Evolutionary conservation across 768 basidiomycete species (phyloP), one percentile per base, ranked within the genome.

Genomic region (Phylloporus arenicola): DNA sequence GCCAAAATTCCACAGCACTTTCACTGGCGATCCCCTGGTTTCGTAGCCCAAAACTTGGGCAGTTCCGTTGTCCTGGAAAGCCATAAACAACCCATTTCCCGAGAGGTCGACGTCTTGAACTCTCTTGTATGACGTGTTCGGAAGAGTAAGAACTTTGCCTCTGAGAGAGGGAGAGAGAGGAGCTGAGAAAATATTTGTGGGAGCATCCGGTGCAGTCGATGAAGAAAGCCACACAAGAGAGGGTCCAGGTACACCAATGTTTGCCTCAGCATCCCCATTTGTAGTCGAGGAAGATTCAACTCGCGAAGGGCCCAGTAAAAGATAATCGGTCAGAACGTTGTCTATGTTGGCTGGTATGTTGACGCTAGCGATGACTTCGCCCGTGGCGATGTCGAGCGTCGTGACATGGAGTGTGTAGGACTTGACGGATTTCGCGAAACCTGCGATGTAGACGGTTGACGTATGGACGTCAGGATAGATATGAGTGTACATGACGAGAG

Each of bases 401-500:
- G 82, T 78, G 54, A 88, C 72, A 49, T 87, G 82, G 1, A 95
- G 68, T 13, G 83, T 84, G 58, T 83, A 82, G 0, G 83, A 38
- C 68, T 52, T 59, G 69, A 75, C 43, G 10, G 64, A 74, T 53
- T 67, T 73, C 8, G 64, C 62, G 52, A 81, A 64, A 1, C 79
- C 80, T 19, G 80, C 57, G 16, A 76, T 64, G 57, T 82, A 92
- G 31, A 92, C 58, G 0, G 82, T 74, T 6, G 73, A 68, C 0
- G 82, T 71, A 2, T 70, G 64, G 1, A 71, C 64, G 2, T 83
- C 81, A 0, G 76, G 55, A 8, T 82, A 64, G 10, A 95, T 64
- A 51, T 82, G 78, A 6, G 84, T 79, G 64, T 84, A 82, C 25
- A 87, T 70, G 6, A 83, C 73, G 6, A 80, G 73, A 2, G 82